Evolutionary conservation across 1,139 yeast genomes (phyloP), one percentile per base, ranked within the genome.

Genomic region (Yamadazyma spencermartinsiae): DNA sequence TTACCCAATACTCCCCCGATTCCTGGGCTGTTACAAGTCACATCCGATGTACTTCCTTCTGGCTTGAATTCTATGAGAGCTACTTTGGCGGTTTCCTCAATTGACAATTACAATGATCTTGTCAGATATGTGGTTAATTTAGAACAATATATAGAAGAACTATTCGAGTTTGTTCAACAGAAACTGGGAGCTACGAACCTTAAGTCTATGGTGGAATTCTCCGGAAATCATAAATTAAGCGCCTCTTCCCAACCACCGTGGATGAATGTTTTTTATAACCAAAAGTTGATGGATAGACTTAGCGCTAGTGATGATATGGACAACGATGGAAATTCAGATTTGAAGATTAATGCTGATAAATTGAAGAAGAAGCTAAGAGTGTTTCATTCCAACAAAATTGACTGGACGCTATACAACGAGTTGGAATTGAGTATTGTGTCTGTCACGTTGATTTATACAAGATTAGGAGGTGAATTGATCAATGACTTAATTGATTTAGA

Each of bases 391-490:
- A 28, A 28, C 4, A 19, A 30, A 6, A 17, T 20, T 15, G 40
- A 43, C 3, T 71, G 76, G 76, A 48, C 54, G 1, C 43, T 70
- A 18, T 39, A 44, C 9, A 49, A 60, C 35, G 76, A 72, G 39
- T 43, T 68, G 4, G 62, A 62, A 37, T 42, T 56, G 20, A 43
- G 52, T 1, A 27, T 63, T 3, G 38, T 62, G 0, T 48, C 72
- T 0, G 44, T 56, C 3, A 44, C 69, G 0, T 53, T 68, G 30
- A 48, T 60, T 8, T 69, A 70, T 40, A 52, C 59, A 7, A 48
- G 57, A 31, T 54, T 71, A 9, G 76, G 73, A 1, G 62, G 71
- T 3, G 67, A 67, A 33, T 46, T 68, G 34, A 54, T 60, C 10
- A 66, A 65, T 43, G 73, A 68, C 19, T 48, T 68, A 31, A 61